These are phyloP conservation scores for Mycena belliarum DNA, from an alignment of 768 basidiomycete genomes.

Conservation along the genomic window DNA sequence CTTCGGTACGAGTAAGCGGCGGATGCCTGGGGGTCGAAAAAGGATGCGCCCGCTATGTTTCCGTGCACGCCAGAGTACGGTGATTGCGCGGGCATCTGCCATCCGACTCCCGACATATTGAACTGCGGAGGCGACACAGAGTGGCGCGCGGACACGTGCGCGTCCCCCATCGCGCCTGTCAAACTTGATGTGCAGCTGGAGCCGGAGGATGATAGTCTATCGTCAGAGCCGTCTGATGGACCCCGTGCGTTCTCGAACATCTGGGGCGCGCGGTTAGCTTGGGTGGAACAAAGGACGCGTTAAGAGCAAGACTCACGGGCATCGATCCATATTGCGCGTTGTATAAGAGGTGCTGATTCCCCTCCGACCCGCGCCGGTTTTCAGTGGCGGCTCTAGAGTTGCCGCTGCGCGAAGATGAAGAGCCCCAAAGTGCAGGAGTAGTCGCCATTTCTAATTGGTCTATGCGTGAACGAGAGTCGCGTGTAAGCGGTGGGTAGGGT, in stretches of 20 bases:
- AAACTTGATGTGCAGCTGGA: constrained; percentile 52
- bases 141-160: constrained; percentile 33
- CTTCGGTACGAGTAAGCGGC: constrained; percentile 32
- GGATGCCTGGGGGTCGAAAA: constrained; percentile 16
- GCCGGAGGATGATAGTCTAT: constrained; percentile 39
- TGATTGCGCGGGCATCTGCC: constrained; percentile 7
- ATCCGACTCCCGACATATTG: constrained; percentile 15
- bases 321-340: constrained; percentile 30
- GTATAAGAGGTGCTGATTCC: constrained; percentile 33
- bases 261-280: constrained; percentile 25
- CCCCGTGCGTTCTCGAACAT: constrained; percentile 27
- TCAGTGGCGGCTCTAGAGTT: constrained; percentile 28
- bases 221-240: constrained; percentile 28
- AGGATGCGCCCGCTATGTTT: background rate
- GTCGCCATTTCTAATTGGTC: constrained; percentile 39
- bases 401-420: constrained; percentile 34
- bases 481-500: constrained; percentile 37
- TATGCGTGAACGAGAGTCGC: constrained; percentile 30
- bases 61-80: constrained; percentile 9
- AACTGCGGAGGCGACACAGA: constrained; percentile 28
- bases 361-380: constrained; percentile 40
- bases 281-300: constrained; percentile 2
- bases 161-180: constrained; percentile 65
- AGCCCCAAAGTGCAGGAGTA: constrained; percentile 31
- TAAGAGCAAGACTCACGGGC: constrained; percentile 31